Evolutionary conservation across 2,329 filamentous ascomycete genomes (phyloP).

Genomic region (Aspergillus sp.): DNA sequence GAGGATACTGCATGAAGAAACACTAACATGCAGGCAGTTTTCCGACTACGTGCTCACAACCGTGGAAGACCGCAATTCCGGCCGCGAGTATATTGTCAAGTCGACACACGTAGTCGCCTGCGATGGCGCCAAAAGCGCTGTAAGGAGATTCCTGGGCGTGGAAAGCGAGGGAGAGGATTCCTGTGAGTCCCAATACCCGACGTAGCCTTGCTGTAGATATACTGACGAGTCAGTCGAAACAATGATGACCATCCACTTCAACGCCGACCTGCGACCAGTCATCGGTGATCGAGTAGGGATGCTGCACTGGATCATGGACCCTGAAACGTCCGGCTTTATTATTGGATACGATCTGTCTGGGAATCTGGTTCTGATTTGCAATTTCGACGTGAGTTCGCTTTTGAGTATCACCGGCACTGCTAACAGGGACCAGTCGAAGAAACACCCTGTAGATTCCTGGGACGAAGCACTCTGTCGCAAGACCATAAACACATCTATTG

Average conservation of each 20-base stretch:
- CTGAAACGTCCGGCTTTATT: conserved; percentile 45
- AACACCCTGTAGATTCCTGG: conserved; percentile 38
- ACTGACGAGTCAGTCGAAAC: conserved; percentile 35
- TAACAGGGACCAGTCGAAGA: conserved; percentile 24
- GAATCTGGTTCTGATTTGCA: conserved; percentile 47
- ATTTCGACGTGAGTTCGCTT: conserved; percentile 39
- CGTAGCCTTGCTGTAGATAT: background rate
- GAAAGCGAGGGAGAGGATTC: conserved; percentile 45
- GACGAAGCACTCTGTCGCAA: conserved; percentile 34
- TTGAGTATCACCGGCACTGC: background rate
- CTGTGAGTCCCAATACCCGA: conserved; percentile 27
- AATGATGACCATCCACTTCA: conserved; percentile 51
- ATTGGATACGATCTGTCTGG: conserved; percentile 45
- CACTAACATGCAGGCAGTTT: conserved; percentile 6
- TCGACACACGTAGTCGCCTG: conserved; percentile 39
- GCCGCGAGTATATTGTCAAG: conserved; percentile 25
- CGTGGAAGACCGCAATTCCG: conserved; percentile 29
- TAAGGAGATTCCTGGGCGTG: conserved; percentile 34
- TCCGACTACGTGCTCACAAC: conserved; percentile 27
- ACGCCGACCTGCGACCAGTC: conserved; percentile 41
- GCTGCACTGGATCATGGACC: conserved; percentile 49
- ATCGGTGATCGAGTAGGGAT: conserved; percentile 42
- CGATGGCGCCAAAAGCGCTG: conserved; percentile 35
- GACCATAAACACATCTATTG: conserved; percentile 30
- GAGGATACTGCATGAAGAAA: too few species aligned